These are phyloP conservation scores for Xylariaceae sp. DNA, from an alignment of 2,329 filamentous ascomycete species.

Conservation along the genomic window DNA sequence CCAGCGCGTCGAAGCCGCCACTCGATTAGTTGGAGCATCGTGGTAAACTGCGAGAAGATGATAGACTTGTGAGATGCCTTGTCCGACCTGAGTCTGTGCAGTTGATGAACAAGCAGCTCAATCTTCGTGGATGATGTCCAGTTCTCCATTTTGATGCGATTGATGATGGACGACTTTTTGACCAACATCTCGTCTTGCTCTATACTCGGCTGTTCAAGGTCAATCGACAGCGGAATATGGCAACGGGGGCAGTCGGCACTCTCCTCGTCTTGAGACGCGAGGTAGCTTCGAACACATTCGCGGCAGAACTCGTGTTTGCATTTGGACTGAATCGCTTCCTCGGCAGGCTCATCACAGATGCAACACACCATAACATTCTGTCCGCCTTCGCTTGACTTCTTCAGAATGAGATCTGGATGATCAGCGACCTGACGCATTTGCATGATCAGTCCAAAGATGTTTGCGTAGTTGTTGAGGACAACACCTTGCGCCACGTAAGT, in stretches of 20 bases:
- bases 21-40: slow-evolving; percentile 94
- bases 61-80: slow-evolving; percentile 95
- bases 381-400: slow-evolving; percentile 79
- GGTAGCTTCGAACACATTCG: slow-evolving; percentile 73
- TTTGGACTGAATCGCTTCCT: slow-evolving; percentile 86
- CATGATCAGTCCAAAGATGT: slow-evolving; percentile 98
- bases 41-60: slow-evolving; percentile 95
- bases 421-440: slow-evolving; percentile 98
- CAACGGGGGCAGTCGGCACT: slow-evolving; percentile 78
- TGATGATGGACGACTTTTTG: slow-evolving; percentile 97
- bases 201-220: slow-evolving; percentile 91
- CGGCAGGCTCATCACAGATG: slow-evolving; percentile 93
- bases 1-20: slow-evolving; percentile 96
- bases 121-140: slow-evolving; percentile 99
- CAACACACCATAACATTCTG: slow-evolving; percentile 89
- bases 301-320: slow-evolving; percentile 94
- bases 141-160: slow-evolving; percentile 97
- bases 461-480: slow-evolving; percentile 95
- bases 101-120: slow-evolving; percentile 88
- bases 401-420: slow-evolving; percentile 88
- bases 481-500: slow-evolving; percentile 94
- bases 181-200: slow-evolving; percentile 83
- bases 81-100: slow-evolving; percentile 86
- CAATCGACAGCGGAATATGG: slow-evolving; percentile 84
- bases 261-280: slow-evolving; percentile 66